Percentiles rank a stretch among this genome's conserved stretches.
Evolutionary conservation across 176 grass and related monocot genomes (phyloP).

Genomic region (Rhynchospora tenuis): DNA sequence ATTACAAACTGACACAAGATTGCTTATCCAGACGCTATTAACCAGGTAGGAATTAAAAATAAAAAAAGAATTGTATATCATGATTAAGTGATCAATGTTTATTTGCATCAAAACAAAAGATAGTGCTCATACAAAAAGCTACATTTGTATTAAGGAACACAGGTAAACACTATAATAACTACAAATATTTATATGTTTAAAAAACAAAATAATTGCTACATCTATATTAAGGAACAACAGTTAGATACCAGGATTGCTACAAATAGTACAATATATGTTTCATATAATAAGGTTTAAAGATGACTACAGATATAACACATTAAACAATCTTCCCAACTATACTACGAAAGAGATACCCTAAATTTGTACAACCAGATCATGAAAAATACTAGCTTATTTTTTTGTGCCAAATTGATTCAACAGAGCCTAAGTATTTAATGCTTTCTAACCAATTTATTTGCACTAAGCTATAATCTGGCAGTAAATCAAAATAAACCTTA

Average conservation of each 20-base stretch:
- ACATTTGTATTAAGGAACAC: background rate
- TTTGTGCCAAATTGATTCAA: background rate
- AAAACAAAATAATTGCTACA: too few relatives aligned
- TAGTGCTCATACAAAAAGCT: background rate
- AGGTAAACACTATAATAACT: background rate
- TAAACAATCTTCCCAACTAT: background rate
- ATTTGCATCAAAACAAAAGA: background rate
- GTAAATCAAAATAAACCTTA: background rate
- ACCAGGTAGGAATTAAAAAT: background rate
- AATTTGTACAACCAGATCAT: background rate
- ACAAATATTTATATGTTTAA: background rate
- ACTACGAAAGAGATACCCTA: background rate
- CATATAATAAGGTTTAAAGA: background rate
- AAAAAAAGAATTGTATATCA: background rate
- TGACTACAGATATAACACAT: background rate
- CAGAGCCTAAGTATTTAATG: background rate
- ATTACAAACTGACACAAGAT: background rate
- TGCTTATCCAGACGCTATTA: background rate
- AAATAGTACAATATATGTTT: background rate
- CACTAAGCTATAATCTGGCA: background rate
- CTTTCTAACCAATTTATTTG: background rate
- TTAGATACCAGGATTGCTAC: background rate
- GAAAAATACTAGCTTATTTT: background rate
- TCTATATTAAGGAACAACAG: too few relatives aligned
- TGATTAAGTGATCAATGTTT: too few relatives aligned